Percentiles rank a stretch among this genome's conserved stretches.
These are phyloP conservation scores for Picochlorum costavermella DNA, from an alignment of 139 green algal genomes.

Conservation along the genomic window DNA sequence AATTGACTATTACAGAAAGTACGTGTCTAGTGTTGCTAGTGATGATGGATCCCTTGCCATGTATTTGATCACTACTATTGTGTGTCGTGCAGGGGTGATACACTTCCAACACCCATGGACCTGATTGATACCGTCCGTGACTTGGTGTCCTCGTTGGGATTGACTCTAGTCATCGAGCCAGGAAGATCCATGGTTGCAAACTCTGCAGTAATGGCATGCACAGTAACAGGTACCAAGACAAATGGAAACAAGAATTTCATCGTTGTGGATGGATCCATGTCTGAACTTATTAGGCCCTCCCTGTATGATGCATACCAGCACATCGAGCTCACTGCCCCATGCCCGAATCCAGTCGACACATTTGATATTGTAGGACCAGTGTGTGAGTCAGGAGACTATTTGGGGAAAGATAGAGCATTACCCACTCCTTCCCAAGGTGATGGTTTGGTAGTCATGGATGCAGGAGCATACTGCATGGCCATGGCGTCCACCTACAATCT, in stretches of 20 bases:
- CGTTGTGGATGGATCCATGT: conserved; percentile 94
- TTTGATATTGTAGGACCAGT: conserved; percentile 94
- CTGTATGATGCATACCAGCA: conserved; percentile 92
- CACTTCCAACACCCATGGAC: conserved; percentile 81
- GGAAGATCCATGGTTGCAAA: conserved; percentile 88
- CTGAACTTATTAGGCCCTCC: conserved; percentile 84
- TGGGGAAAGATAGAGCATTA: conserved; percentile 76
- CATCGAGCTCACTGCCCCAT: conserved; percentile 86
- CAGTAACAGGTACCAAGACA: conserved; percentile 85
- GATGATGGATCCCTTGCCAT: background rate
- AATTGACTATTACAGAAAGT: conserved; percentile 83
- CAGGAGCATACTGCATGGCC: conserved; percentile 95
- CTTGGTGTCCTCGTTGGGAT: conserved; percentile 58
- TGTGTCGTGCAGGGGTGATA: conserved; percentile 26
- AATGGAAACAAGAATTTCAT: conserved; percentile 98
- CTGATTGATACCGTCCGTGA: conserved; percentile 85
- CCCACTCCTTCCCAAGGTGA: conserved; percentile 40
- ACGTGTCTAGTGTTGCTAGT: conserved; percentile 7
- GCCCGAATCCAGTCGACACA: conserved; percentile 25
- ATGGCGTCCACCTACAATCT: conserved; percentile 98
- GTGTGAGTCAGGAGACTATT: conserved; percentile 94
- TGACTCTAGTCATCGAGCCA: conserved; percentile 93
- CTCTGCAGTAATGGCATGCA: conserved; percentile 73
- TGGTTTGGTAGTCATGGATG: conserved; percentile 86
- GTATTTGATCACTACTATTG: conserved; percentile 1